Evolutionary conservation across 202 grass and related monocot genomes (phyloP), one percentile per base, ranked within the genome.

Genomic region (Eragrostis tef): DNA sequence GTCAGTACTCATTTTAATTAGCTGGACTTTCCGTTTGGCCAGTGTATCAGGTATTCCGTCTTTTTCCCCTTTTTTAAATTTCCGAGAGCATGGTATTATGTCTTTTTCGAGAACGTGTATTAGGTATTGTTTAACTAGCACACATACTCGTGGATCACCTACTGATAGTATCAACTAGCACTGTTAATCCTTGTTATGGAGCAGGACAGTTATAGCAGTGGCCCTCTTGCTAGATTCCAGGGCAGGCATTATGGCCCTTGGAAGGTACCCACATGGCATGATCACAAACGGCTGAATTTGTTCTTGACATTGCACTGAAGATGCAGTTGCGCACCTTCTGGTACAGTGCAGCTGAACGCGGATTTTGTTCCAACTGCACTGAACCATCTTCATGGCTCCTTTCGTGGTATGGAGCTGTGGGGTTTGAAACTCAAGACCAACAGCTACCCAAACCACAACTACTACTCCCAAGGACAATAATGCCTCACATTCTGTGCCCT

Each of bases 231-330:
- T 19, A 73, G 53, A 67, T 80, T 86, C 60, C 69, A 24, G 53
- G 70, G 5, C 83, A 47, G 54, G 5, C 79, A 47, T 81, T 39
- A 76, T 71, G 70, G 45, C 29, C 70, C 24, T 60, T 31, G 19
- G 45, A 74, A 11, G 69, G 69, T 62, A 88, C 84, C 67, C 75
- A 73, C 75, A 57, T 86, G 24, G n/a, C 68, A 73, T 70, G 60
- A 65, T 64, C 64, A 41, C 34, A 44, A 31, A 66, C 71, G 47
- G 70, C 48, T 10, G 81, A 24, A 54, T 11, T 43, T 63, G 73
- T 42, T 79, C 29, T 44, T 13, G 64, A 47, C 53, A 64, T 31
- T 84, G 65, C 46, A 48, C 45, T 53, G 77, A 59, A 36, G 27
- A 27, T 67, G 81, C 34, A 24, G 59, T 77, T 71, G 57, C 73